Conservation (phyloP, 208 protist genomes). For the Trypanosoma congolense region DNA sequence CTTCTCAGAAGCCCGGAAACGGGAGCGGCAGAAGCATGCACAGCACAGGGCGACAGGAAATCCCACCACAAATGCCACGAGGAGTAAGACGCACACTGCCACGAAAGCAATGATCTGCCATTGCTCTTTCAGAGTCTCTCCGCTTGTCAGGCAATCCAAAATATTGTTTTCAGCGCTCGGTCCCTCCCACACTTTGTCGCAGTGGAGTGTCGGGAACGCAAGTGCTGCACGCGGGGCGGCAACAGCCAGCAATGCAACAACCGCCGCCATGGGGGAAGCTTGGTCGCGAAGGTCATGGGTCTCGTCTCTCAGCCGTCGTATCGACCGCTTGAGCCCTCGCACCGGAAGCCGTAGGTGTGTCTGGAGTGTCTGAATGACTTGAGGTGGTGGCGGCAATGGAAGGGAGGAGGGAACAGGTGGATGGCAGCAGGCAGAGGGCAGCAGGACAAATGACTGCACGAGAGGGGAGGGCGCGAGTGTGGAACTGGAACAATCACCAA, state of each 20-base stretch:
- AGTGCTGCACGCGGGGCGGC: constrained; percentile 6
- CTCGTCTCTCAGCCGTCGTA: too few relatives aligned
- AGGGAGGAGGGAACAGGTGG: too few relatives aligned
- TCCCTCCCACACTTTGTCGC: constrained; percentile 64
- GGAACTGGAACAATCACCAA: too few relatives aligned
- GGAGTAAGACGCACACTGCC: constrained; percentile 40
- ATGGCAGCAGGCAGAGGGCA: too few relatives aligned
- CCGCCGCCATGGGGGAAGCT: constrained; percentile 4
- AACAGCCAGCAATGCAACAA: constrained; percentile 23
- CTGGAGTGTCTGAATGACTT: too few relatives aligned
- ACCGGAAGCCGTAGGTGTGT: too few relatives aligned
- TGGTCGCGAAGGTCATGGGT: too few relatives aligned
- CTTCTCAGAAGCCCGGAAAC: constrained; percentile 25
- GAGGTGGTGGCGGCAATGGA: too few relatives aligned
- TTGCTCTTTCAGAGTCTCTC: constrained; percentile 39
- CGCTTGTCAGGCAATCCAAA: constrained; percentile 44
- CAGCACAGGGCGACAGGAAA: constrained; percentile 45
- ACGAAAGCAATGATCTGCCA: constrained; percentile 60
- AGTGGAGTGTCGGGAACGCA: constrained; percentile 27
- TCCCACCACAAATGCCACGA: constrained; percentile 44
- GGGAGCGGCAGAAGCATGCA: constrained; percentile 26
- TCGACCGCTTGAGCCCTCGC: too few relatives aligned
- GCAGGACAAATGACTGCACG: too few relatives aligned
- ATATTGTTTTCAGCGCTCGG: constrained; percentile 50
- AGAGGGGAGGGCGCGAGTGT: too few relatives aligned